Evolutionary conservation across 2,329 filamentous ascomycete species (phyloP), one percentile per base, ranked within the genome.

Genomic region (Chaetoscypha palmicola): DNA sequence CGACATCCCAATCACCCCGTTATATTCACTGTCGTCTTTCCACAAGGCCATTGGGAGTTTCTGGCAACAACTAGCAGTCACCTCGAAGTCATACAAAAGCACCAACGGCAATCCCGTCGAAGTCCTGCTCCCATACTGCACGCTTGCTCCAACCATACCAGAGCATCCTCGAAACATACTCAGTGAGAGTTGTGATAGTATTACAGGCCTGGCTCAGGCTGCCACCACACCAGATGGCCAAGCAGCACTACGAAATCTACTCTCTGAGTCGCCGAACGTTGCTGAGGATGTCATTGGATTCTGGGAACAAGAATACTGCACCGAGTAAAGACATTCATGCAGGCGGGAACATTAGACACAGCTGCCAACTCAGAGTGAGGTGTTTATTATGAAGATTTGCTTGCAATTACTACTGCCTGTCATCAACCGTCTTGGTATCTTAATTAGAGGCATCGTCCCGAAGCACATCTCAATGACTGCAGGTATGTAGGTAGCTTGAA

Each of bases 161-260:
- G 59, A 63, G 38, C 59, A 62, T 45, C 46, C 53, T 5, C 54
- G 52, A 23, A 60, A 63, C 45, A 38, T 64, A 5, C 42, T 64
- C 24, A 59, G 55, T 30, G 62, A 63, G 43, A 40, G 58, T 8
- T 58, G 47, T 43, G 45, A 50, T 20, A 56, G 51, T 30, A 43
- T 64, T 32, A 44, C 44, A 2, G 55, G 52, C 5, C 37, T 64
- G 20, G 48, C 53, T n/a, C 33, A 49, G 24, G 46, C 53, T 33
- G 53, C 56, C 22, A 58, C 54, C 11, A 56, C 52, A 2, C 19
- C 5, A 7, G 47, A 53, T 26, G 59, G 61, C 2, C 48, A 49
- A 36, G 34, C 41, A n/a, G 41, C 17, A 3, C 38, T 64, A n/a
- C 42, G 43, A 19, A 28, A 52, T 4, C 57, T 52, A 40, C 23